Evolutionary conservation across 495 filamentous ascomycete species (phyloP).

Genomic region (Penicillium paradoxum): DNA sequence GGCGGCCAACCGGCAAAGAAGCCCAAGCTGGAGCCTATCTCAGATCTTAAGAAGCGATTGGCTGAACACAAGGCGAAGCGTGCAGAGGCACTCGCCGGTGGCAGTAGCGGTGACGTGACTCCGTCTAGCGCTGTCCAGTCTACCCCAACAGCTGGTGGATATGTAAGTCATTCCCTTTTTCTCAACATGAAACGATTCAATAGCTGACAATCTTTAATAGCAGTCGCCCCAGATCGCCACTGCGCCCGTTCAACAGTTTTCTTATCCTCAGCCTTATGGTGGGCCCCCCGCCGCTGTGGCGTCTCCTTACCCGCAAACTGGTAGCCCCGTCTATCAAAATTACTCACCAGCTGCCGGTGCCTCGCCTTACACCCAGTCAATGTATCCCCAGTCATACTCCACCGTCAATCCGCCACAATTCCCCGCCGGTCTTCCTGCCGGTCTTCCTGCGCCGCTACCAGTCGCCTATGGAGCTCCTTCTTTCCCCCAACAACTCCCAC

Average conservation of each 20-base stretch:
- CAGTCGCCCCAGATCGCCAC: conserved; percentile 24
- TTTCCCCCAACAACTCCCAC: conserved; percentile 34
- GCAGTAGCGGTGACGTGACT: conserved; percentile 57
- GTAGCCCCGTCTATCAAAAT: conserved; percentile 38
- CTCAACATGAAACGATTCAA: neutral
- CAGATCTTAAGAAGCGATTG: conserved; percentile 76
- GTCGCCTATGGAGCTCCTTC: conserved; percentile 25
- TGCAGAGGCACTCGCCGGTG: conserved; percentile 53
- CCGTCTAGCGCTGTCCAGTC: conserved; percentile 47
- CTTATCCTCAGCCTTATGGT: conserved; percentile 38
- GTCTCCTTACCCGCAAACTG: conserved; percentile 38
- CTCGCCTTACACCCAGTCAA: conserved; percentile 33
- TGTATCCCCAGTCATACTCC: conserved; percentile 41
- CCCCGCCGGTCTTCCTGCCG: conserved; percentile 23
- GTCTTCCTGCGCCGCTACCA: conserved; percentile 13
- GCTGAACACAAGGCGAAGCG: conserved; percentile 73
- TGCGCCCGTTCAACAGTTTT: conserved; percentile 24
- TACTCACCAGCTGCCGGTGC: conserved; percentile 33
- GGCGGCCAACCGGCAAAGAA: conserved; percentile 63
- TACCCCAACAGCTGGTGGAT: conserved; percentile 40
- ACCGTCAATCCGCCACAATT: conserved; percentile 20
- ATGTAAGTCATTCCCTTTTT: conserved; percentile 41
- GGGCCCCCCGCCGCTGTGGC: conserved; percentile 25
- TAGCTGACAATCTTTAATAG: conserved; percentile 17
- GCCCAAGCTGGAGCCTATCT: conserved; percentile 69